Evolutionary conservation across 331 rosid species (phyloP).

Genomic region (Ulmus americana): DNA sequence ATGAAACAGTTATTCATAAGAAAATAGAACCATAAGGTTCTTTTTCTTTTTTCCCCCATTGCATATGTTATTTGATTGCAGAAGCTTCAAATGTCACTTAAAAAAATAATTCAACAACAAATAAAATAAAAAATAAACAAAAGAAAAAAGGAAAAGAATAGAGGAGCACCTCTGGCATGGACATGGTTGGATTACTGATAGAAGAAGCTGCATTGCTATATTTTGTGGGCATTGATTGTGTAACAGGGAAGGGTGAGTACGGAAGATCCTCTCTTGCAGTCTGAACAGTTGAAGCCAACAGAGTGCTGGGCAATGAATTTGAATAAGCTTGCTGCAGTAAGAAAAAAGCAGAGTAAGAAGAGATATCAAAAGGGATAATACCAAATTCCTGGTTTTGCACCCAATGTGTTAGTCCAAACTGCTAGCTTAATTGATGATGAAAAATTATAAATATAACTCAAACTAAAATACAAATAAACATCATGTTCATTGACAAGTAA

Average conservation of each 20-base stretch:
- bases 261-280: constrained; percentile 77
- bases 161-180: constrained; percentile 78
- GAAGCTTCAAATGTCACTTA: not conserved
- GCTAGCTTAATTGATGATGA: not conserved
- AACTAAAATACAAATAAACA: not conserved
- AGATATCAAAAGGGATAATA: not conserved
- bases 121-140: not conserved
- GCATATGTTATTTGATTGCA: not conserved
- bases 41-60: no score
- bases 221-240: constrained; percentile 73
- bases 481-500: not conserved
- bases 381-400: not conserved
- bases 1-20: no score
- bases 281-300: constrained; percentile 73
- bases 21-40: no score
- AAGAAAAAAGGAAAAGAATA: not conserved
- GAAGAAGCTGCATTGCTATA: constrained; percentile 78
- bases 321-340: constrained; percentile 62
- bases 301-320: constrained; percentile 73
- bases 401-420: not conserved
- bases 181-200: constrained; percentile 66
- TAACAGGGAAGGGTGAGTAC: constrained; percentile 79
- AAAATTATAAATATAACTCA: not conserved
- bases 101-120: constrained; percentile 15
- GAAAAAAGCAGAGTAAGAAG: constrained; percentile 5